Evolutionary conservation across 1,139 yeast genomes (phyloP), one percentile per base, ranked within the genome.

Genomic region (Saccharomyces hybrid): DNA sequence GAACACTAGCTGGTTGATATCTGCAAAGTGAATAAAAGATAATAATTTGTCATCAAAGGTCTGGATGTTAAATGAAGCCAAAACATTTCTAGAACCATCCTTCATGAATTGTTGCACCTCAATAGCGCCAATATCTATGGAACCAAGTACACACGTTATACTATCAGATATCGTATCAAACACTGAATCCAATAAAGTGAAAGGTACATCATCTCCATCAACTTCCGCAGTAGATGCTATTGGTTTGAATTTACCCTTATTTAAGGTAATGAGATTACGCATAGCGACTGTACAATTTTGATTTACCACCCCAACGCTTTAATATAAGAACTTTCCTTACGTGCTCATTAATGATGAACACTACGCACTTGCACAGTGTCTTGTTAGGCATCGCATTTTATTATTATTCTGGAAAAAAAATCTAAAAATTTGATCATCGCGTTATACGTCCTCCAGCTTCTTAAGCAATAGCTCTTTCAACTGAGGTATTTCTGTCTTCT

Each of bases 131-230:
- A 81, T 76, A 50, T 83, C 89, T 16, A 72, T 74, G 23, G 88
- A 82, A 3, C 85, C 81, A 55, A 87, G 74, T 2, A 81, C 85
- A 61, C 84, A 79, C 0, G 95, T 81, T 53, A 89, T 76, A 56
- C 88, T 79, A 67, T 88, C 95, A 11, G 86, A 78, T 28, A 86
- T 81, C 0, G 88, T 78, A 67, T 89, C 96, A 63, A 88, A 88
- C n/a, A 78, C 79, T 2, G 93, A 77, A 50, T 78, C 79, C 13
- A 65, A 50, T 26, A 70, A 52, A 16, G 53, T 27, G 27, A 59
- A 56, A 14, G 52, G 49, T 11, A 59, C 27, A 25, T 53, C 50
- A 2, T 75, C 69, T 6, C 83, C 74, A n/a, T 75, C 76, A 58
- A 83, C 73, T 1, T 93, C 95, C 55, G 64, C 67, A 5, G 79